Conservation (phyloP, 208 protist genomes). For the Trypanosoma conorhini region DNA sequence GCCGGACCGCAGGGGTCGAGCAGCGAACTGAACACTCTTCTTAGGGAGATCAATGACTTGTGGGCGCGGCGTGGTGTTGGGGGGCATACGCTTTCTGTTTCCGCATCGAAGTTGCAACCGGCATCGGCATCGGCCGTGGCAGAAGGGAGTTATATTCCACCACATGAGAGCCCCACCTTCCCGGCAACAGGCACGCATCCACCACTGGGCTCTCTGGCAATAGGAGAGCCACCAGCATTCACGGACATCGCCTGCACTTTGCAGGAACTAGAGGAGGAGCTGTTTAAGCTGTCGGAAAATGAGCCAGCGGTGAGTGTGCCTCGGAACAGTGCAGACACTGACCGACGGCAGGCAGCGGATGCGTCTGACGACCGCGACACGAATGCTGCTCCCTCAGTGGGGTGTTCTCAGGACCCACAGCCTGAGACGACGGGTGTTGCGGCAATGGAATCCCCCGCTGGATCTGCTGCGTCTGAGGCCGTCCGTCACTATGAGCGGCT, state of each 20-base stretch:
- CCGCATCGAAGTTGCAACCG: constrained; percentile 18
- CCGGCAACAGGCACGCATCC: neutral
- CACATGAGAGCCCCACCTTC: constrained; percentile 5
- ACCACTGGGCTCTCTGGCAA: neutral
- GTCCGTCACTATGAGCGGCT: neutral
- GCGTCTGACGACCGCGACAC: neutral
- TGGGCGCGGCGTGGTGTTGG: constrained; percentile 16
- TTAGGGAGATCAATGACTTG: constrained; percentile 39
- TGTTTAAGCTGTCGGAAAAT: constrained; percentile 39
- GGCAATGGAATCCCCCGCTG: neutral
- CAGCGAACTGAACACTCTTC: constrained; percentile 28
- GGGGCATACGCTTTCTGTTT: constrained; percentile 18
- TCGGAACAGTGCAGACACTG: neutral
- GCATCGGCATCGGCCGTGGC: neutral
- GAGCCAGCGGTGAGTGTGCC: neutral
- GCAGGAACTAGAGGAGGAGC: constrained; percentile 72
- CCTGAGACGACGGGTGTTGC: neutral
- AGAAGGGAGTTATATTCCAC: constrained; percentile 1
- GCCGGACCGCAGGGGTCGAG: neutral
- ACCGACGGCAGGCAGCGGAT: neutral
- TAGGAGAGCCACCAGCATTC: neutral
- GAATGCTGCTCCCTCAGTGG: neutral
- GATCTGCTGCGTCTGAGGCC: neutral
- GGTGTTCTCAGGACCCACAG: neutral
- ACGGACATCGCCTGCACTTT: constrained; percentile 74